Base-by-base conservation (phyloP, 371 early-diverging fungal species). In the Rhizomucor miehei region DNA sequence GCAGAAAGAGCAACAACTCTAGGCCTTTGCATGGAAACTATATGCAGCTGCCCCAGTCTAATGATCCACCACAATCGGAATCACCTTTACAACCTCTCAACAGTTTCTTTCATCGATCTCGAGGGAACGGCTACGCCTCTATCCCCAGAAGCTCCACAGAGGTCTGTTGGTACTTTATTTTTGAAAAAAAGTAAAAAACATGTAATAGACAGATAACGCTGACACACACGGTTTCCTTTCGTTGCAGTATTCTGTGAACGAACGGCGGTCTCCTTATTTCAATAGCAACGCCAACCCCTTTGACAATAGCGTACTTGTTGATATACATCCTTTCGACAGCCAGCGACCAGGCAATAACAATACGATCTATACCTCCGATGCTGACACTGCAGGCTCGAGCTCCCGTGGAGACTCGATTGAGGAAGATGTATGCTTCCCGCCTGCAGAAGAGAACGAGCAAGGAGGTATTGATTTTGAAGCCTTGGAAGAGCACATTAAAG, bases 401-500 rank as follows among this genome's bases (percentile, higher is more conserved):
- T 48, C 19, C 8, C 59, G 51, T 16, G 48, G 51, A 48, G 69
- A 57, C 34, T 57, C 70, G 3, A 63, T 69, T 1, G 75, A 75
- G 49, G 72, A 56, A 5, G 76, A 75, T 45, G 76, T 75, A 1
- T 75, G 76, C 43, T 75, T 75, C 29, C 75, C 75, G 10, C 57
- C 66, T 17, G 60, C 67, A 1, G 65, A 56, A 17, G 72, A 67
- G 40, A 60, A 67, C 17, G 71, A 71, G 23, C 36, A 57, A 12
- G 51, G 46, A 5, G 76, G 73, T 0, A 67, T 72, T 12, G 76
- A 75, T 38, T 75, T 63, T 51, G 73, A 72, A 4, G 62, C 48
- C 1, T 41, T 62, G 5, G 62, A 62, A 36, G 49, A 52, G 10
- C 56, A 51, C 37, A 43, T 62, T 12, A 29, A 45, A 38, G 57